Conservation (phyloP, 75 land plant species). For the Pinus tabuliformis region DNA sequence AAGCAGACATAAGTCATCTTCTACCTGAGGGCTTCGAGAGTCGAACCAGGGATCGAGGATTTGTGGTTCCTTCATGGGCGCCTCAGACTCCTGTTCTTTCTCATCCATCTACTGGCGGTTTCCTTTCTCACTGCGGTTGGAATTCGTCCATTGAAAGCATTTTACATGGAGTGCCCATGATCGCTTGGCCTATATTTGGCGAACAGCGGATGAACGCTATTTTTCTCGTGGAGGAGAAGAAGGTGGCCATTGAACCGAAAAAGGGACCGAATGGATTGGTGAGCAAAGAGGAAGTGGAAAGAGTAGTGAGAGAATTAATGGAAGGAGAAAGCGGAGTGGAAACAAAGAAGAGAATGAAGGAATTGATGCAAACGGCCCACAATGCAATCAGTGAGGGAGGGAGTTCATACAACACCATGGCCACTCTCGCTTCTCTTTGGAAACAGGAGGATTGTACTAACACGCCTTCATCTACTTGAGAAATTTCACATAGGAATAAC, state of each 20-base stretch:
- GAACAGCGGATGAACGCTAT: slow-evolving; percentile 25
- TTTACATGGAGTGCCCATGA: slow-evolving; percentile 15
- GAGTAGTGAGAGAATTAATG: slow-evolving; percentile 3
- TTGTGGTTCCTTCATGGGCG: slow-evolving; percentile 14
- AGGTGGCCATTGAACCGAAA: neutral
- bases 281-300: slow-evolving; percentile 12
- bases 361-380: too few species aligned
- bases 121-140: slow-evolving; percentile 36
- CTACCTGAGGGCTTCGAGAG: too few species aligned
- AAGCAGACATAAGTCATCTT: too few species aligned
- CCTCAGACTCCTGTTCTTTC: slow-evolving; percentile 6
- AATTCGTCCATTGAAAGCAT: slow-evolving; percentile 13
- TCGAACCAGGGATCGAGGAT: neutral
- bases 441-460: too few species aligned
- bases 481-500: too few species aligned
- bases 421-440: too few species aligned
- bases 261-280: slow-evolving; percentile 10
- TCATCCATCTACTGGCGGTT: slow-evolving; percentile 18
- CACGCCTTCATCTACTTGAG: too few species aligned
- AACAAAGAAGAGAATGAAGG: too few species aligned
- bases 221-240: neutral
- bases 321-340: too few species aligned
- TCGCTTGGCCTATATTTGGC: slow-evolving; percentile 23
- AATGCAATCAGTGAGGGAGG: too few species aligned
- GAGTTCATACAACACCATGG: too few species aligned